A percentile compares a stretch with the other conserved stretches of the same genome.
Conservation (phyloP, 2,329 filamentous ascomycete species). For the Monosporascus sp. region DNA sequence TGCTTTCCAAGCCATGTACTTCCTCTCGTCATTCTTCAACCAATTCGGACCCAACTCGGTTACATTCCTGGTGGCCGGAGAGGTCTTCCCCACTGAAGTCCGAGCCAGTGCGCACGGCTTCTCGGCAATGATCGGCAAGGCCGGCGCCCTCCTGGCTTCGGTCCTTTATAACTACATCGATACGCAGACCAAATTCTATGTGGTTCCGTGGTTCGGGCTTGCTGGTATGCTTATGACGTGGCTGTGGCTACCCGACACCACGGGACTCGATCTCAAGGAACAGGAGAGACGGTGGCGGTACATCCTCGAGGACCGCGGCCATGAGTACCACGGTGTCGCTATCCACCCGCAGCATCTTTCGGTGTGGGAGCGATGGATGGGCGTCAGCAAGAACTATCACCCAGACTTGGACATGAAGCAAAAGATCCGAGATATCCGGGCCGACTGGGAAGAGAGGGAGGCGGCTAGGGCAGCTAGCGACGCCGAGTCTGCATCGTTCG, state of each 20-base stretch:
- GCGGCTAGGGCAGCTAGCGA: slow-evolving; percentile 43
- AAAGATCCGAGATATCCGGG: slow-evolving; percentile 77
- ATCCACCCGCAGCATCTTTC: slow-evolving; percentile 86
- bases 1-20: slow-evolving; percentile 97
- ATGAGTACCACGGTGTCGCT: slow-evolving; percentile 89
- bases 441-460: slow-evolving; percentile 54
- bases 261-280: slow-evolving; percentile 92
- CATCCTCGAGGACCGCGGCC: slow-evolving; percentile 69
- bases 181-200: slow-evolving; percentile 77
- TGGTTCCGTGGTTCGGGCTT: slow-evolving; percentile 90
- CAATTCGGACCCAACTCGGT: slow-evolving; percentile 96
- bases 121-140: slow-evolving; percentile 85
- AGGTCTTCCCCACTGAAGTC: slow-evolving; percentile 93
- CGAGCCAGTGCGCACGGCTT: slow-evolving; percentile 92
- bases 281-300: slow-evolving; percentile 91
- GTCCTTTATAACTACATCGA: slow-evolving; percentile 94
- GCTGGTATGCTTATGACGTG: slow-evolving; percentile 76
- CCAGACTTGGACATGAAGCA: slow-evolving; percentile 75
- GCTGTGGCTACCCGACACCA: slow-evolving; percentile 92
- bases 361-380: slow-evolving; percentile 77
- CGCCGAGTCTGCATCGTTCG: slow-evolving; percentile 26
- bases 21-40: slow-evolving; percentile 97
- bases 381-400: slow-evolving; percentile 77
- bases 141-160: slow-evolving; percentile 79
- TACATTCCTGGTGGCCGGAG: slow-evolving; percentile 91